Percentiles rank a stretch among this genome's conserved stretches.
These are phyloP conservation scores for Dacryopinax primogenitus DNA, from an alignment of 768 basidiomycete genomes.

Conservation along the genomic window DNA sequence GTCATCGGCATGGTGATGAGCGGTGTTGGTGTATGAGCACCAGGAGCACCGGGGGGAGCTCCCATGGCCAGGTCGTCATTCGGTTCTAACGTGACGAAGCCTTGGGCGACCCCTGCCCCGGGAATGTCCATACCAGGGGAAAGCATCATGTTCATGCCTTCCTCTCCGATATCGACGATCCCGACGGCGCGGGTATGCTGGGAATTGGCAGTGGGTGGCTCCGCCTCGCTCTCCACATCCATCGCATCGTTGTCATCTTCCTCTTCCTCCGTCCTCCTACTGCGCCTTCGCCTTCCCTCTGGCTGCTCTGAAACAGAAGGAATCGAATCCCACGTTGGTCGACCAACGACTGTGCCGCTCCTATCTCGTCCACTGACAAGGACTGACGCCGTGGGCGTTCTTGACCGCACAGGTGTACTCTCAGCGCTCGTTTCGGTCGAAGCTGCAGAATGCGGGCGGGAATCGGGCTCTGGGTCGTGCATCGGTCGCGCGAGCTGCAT, in stretches of 20 bases:
- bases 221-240: conserved; percentile 24
- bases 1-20: conserved; percentile 7
- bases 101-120: conserved; percentile 39
- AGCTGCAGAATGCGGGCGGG: conserved; percentile 38
- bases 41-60: conserved; percentile 82
- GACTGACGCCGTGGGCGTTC: conserved; percentile 50
- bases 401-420: conserved; percentile 45
- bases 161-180: conserved; percentile 11
- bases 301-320: conserved; percentile 30
- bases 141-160: conserved; percentile 23
- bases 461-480: background rate
- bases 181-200: conserved; percentile 13
- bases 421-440: conserved; percentile 50
- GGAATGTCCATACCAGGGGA: conserved; percentile 12
- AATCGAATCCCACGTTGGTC: conserved; percentile 47
- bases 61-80: conserved; percentile 86
- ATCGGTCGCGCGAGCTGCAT: background rate
- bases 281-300: conserved; percentile 15
- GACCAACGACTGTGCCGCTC: conserved; percentile 61
- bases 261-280: conserved; percentile 61
- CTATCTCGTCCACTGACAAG: conserved; percentile 50
- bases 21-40: conserved; percentile 35
- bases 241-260: conserved; percentile 57
- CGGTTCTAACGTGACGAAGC: conserved; percentile 45
- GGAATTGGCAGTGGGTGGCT: background rate